phyloP scores from a whole-genome alignment of 345 rosid species.

The Ceriops decandra region DNA sequence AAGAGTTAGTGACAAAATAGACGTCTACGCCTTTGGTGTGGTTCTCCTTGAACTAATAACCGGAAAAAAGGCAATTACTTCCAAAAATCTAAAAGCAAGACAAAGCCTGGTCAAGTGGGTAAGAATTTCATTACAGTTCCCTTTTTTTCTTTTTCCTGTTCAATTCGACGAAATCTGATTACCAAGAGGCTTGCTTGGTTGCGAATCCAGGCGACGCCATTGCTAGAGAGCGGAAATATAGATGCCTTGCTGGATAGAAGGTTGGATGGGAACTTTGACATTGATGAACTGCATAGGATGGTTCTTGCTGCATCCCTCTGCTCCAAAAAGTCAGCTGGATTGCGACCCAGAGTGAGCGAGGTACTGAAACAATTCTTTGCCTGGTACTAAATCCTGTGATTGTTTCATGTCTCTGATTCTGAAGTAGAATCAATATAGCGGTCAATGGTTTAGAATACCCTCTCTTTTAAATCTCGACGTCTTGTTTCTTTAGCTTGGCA shows the following conservation, averaged over 20 bases:
- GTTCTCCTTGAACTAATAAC: slow-evolving; percentile 27
- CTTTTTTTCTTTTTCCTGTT: background rate
- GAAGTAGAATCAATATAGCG: too few relatives aligned
- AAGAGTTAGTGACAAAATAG: slow-evolving; percentile 23
- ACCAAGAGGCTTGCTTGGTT: background rate
- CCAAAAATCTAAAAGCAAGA: slow-evolving; percentile 10
- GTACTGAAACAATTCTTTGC: background rate
- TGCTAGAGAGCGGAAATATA: slow-evolving; percentile 19
- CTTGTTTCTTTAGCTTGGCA: too few relatives aligned
- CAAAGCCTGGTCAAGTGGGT: slow-evolving; percentile 25
- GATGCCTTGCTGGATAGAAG: slow-evolving; percentile 20
- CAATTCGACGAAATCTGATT: background rate
- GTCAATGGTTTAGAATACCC: too few relatives aligned
- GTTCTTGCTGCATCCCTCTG: slow-evolving; percentile 25
- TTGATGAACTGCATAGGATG: slow-evolving; percentile 15
- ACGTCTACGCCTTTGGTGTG: slow-evolving; percentile 29
- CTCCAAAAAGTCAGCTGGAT: slow-evolving; percentile 17
- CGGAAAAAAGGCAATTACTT: slow-evolving; percentile 18
- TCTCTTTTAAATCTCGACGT: too few relatives aligned
- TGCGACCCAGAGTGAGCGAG: slow-evolving; percentile 24
- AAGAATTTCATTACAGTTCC: background rate
- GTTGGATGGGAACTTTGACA: background rate
- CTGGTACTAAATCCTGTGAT: too few relatives aligned
- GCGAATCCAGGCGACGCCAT: slow-evolving; percentile 24
- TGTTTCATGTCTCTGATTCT: too few relatives aligned